Evolutionary conservation across 2,329 filamentous ascomycete genomes (phyloP), one percentile per base, ranked within the genome.

Genomic region (Clonostachys sp.): DNA sequence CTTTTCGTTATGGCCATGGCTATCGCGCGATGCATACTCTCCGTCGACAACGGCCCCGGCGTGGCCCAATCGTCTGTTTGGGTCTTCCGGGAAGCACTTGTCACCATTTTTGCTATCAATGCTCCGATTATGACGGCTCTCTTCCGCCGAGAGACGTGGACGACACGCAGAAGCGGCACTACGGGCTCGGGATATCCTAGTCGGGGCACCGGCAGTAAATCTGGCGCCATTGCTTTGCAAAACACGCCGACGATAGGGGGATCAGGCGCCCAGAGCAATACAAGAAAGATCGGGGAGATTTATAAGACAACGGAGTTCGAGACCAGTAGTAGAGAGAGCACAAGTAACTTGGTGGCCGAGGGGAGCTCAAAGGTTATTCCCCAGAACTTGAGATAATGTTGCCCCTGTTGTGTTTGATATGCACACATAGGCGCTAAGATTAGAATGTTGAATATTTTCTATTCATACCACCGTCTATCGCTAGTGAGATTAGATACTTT

Each of bases 1-100:
- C 30, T 47, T 13, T 47, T 47, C 33, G 45, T 47, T 41, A 47
- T 47, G 45, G 45, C 45, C 20, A 47, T 47, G 40, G 45, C 45
- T 14, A 43, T 47, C 12, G 45, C 41, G 17, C 45, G 45, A 17
- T 47, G 45, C 41, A 34, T 47, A 5, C 41, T 47, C 17, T 47
- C 39, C 17, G 40, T 43, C 40, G 45, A 47, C 45, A 18, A 44
- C 8, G 45, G 45, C 2, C 45, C 45, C 10, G 39, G 34, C 16
- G 38, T 47, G 24, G 45, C 39, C 20, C 24, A 47, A 30, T 47
- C 45, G 10, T 47, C 45, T 6, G 40, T 39, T 35, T 47, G 45
- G 45, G 45, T 47, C 16, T 47, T 47, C 40, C 39, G 45, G 12
- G 45, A 47, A 30, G 45, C 45, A 5, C 40, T 47, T n/a, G 40